These are phyloP conservation scores for Ogataea wickerhamii DNA, from an alignment of 805 yeast genomes.

Conservation along the genomic window DNA sequence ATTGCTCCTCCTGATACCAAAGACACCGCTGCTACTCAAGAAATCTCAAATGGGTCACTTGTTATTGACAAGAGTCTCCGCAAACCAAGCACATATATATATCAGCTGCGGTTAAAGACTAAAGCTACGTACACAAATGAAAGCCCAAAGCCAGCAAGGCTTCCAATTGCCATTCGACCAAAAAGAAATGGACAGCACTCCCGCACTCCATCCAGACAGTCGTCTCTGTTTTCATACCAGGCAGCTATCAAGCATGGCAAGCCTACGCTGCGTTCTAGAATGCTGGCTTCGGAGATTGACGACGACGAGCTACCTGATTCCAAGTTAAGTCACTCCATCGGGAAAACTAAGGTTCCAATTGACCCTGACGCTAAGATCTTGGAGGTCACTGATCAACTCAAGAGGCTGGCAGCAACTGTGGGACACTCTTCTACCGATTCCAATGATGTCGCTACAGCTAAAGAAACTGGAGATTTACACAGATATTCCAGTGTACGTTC, in stretches of 20 bases:
- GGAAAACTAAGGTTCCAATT: constrained; percentile 28
- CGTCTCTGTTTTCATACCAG: constrained; percentile 24
- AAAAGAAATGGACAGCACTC: constrained; percentile 30
- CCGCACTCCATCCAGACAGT: constrained; percentile 28
- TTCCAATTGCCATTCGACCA: constrained; percentile 55
- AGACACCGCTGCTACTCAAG: constrained; percentile 1
- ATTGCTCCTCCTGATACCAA: neutral
- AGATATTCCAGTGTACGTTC: constrained; percentile 35
- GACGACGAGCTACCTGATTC: constrained; percentile 49
- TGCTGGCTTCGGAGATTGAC: constrained; percentile 73
- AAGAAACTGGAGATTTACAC: constrained; percentile 20
- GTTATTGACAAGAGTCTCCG: constrained; percentile 4
- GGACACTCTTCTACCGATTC: constrained; percentile 2
- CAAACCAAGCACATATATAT: constrained; percentile 13
- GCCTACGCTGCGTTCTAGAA: constrained; percentile 59
- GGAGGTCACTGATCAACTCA: constrained; percentile 31
- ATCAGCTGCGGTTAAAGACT: constrained; percentile 12
- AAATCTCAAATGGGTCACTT: neutral
- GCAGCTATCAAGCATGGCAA: constrained; percentile 59
- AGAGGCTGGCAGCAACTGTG: constrained; percentile 25
- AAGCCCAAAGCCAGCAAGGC: constrained; percentile 44
- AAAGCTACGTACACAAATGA: constrained; percentile 43
- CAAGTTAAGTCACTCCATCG: constrained; percentile 26
- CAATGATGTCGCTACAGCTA: constrained; percentile 7
- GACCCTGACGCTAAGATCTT: constrained; percentile 33